Conservation (phyloP, 2,329 filamentous ascomycete species). For the Fusarium denticulatum region DNA sequence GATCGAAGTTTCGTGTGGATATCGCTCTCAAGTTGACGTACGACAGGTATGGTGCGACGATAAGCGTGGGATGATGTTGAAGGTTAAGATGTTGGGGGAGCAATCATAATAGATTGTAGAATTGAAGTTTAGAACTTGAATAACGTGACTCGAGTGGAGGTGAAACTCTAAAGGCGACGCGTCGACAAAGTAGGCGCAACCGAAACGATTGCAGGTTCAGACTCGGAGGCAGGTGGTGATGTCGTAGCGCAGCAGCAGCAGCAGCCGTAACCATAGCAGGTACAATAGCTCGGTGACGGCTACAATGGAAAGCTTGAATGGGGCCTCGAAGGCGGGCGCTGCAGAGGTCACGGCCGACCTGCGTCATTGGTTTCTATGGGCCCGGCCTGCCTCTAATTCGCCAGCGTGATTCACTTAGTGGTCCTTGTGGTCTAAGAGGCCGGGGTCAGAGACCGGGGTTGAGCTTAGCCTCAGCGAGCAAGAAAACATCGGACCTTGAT, state of each 20-base stretch:
- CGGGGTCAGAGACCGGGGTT: slow-evolving; percentile 19
- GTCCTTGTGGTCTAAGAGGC: slow-evolving; percentile 14
- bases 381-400: slow-evolving; percentile 23
- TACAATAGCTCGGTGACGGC: slow-evolving; percentile 26
- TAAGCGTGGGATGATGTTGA: slow-evolving; percentile 16
- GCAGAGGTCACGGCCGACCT: slow-evolving; percentile 30
- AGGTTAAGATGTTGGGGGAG: slow-evolving; percentile 9
- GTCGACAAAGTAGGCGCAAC: slow-evolving; percentile 23
- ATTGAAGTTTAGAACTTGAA: slow-evolving; percentile 1
- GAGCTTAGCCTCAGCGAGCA: neutral
- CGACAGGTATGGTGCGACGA: slow-evolving; percentile 7
- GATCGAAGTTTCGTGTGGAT: slow-evolving; percentile 17
- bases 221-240: slow-evolving; percentile 19
- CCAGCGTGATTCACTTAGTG: slow-evolving; percentile 1
- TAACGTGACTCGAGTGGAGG: neutral
- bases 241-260: slow-evolving; percentile 16
- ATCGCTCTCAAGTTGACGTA: slow-evolving; percentile 21
- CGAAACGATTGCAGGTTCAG: slow-evolving; percentile 20
- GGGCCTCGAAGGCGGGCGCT: slow-evolving; percentile 5
- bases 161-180: slow-evolving; percentile 24
- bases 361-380: slow-evolving; percentile 36
- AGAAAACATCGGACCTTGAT: no score
- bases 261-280: neutral
- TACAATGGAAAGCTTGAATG: slow-evolving; percentile 20
- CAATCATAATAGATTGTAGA: slow-evolving; percentile 28